Evolutionary conservation across 805 yeast genomes (phyloP), one percentile per base, ranked within the genome.

Genomic region (Isabelozyma pseudorhagii): DNA sequence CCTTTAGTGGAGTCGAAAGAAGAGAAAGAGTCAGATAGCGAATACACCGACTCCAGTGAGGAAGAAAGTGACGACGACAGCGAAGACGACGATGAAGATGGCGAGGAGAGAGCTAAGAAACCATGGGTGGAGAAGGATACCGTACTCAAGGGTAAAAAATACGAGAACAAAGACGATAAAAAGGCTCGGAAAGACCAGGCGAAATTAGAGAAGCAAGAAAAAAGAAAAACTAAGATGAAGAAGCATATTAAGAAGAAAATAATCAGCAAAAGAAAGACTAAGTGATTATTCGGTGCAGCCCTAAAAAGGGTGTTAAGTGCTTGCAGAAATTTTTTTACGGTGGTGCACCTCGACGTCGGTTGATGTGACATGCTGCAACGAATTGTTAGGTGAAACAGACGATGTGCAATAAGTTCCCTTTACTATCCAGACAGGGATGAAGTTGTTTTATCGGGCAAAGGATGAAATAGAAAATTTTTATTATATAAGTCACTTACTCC

Each of bases 61-160:
- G 42, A 45, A 34, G 55, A 52, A 18, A 50, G 44, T 8, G 50
- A 42, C 4, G 60, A 55, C 3, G 67, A 60, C n/a, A 65, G 58
- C n/a, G 64, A 59, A 0, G 75, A 66, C 7, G 65, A 61, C 6
- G 71, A 64, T 36, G 64, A 67, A 39, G 70, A 67, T 29, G 74
- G 69, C 44, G 72, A 67, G 8, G 64, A 64, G 43, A 52, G 46
- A 3, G 64, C 54, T 31, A 49, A 40, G 10, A 48, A 51, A 15
- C 58, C 59, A 17, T 79, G 83, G 81, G 72, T 67, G 17, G 81
- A 75, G 40, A 62, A 65, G 54, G 54, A 55, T 14, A 60, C 67
- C 47, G 60, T 69, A 8, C 65, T 77, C 9, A 83, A 81, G 53
- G 96, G 96, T 14, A 91, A 93, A 67, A 88, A 85, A 62, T 77